phyloP scores from a whole-genome alignment of 73 alveolate genomes.

The Diophrys appendiculata region DNA sequence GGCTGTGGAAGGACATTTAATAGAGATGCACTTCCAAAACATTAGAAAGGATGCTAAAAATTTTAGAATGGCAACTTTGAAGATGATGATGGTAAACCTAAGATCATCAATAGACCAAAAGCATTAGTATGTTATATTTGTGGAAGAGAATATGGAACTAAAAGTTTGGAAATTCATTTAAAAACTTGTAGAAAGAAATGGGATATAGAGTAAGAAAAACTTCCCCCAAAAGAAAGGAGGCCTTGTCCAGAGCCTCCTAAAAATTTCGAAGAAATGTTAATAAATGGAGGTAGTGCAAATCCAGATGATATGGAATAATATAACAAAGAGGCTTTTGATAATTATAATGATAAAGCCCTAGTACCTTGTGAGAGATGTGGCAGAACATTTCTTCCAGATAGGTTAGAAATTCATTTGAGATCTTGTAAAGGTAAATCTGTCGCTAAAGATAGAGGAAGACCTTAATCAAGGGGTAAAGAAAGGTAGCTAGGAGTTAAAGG shows the following conservation, averaged over 20 bases:
- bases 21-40: constrained; percentile 80
- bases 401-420: constrained; percentile 83
- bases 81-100: constrained; percentile 64
- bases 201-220: constrained; percentile 73
- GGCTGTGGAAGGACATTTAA: constrained; percentile 90
- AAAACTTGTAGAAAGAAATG: constrained; percentile 84
- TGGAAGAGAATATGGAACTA: constrained; percentile 87
- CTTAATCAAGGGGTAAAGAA: no score
- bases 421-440: constrained; percentile 54
- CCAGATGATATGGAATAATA: constrained; percentile 53
- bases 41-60: constrained; percentile 44
- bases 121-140: constrained; percentile 55
- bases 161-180: constrained; percentile 80
- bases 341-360: constrained; percentile 79
- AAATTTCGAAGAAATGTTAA: constrained; percentile 25
- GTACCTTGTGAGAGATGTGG: constrained; percentile 89
- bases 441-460: background rate
- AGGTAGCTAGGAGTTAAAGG: no score
- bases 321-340: constrained; percentile 77
- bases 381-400: constrained; percentile 89
- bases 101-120: constrained; percentile 76
- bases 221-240: constrained; percentile 86
- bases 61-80: no score
- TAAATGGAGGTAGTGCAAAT: constrained; percentile 12
- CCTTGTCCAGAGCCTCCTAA: constrained; percentile 83